Percentiles rank a stretch among this genome's conserved stretches.
Conservation (phyloP, 768 basidiomycete genomes). For the Russula dissimulans region DNA sequence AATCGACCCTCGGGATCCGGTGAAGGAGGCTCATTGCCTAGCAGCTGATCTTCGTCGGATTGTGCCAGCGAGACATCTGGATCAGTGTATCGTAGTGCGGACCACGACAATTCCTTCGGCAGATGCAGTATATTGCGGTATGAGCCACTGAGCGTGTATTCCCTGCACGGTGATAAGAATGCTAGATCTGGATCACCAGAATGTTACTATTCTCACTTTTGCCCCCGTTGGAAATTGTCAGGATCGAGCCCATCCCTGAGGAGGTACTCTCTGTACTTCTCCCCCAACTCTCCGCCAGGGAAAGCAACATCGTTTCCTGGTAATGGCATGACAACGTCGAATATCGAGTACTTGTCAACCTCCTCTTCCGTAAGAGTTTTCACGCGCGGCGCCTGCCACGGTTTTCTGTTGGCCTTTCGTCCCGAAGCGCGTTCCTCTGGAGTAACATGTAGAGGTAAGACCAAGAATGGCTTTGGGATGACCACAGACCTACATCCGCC, state of each 20-base stretch:
- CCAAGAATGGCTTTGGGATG: not conserved
- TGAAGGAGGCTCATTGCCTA: slow-evolving; percentile 68
- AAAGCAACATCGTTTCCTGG: slow-evolving; percentile 93
- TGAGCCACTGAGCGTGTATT: slow-evolving; percentile 86
- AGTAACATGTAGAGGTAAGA: not conserved
- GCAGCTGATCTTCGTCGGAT: slow-evolving; percentile 88
- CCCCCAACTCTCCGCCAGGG: slow-evolving; percentile 81
- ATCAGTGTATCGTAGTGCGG: slow-evolving; percentile 79
- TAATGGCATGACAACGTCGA: slow-evolving; percentile 95
- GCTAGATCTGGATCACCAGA: not conserved
- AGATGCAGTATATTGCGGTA: slow-evolving; percentile 88
- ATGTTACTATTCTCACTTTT: slow-evolving; percentile 49
- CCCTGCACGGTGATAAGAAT: slow-evolving; percentile 38
- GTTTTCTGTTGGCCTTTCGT: slow-evolving; percentile 31
- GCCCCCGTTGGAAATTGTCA: slow-evolving; percentile 80
- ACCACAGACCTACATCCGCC: slow-evolving; percentile 3
- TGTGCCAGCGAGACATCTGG: slow-evolving; percentile 88
- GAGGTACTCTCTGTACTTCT: slow-evolving; percentile 76
- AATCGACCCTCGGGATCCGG: slow-evolving; percentile 69
- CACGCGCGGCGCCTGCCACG: slow-evolving; percentile 61
- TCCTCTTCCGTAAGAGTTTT: slow-evolving; percentile 74
- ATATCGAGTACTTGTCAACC: slow-evolving; percentile 73
- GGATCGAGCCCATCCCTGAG: slow-evolving; percentile 82
- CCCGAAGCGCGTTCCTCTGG: slow-evolving; percentile 10
- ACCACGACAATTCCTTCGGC: slow-evolving; percentile 77